Evolutionary conservation across 371 early-diverging fungal species (phyloP).

Genomic region (Conidiobolus incongruus): DNA sequence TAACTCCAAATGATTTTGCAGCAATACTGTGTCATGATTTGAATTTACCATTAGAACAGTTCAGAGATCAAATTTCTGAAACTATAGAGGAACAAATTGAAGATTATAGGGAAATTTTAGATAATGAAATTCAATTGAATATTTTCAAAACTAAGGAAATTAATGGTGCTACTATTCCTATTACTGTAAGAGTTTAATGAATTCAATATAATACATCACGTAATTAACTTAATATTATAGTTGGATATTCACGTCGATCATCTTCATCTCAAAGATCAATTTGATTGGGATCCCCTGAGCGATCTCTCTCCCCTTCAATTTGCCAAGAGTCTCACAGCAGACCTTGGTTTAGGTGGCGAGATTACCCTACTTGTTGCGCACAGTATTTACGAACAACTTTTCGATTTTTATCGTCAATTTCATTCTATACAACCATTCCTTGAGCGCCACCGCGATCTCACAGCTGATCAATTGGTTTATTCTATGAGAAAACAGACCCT

Average conservation of each 20-base stretch:
- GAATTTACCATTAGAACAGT: constrained; percentile 23
- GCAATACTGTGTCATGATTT: constrained; percentile 71
- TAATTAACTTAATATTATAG: constrained; percentile 10
- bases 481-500: too few species aligned
- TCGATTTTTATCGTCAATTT: too few species aligned
- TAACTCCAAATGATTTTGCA: constrained; percentile 79
- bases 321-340: constrained; percentile 48
- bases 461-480: too few species aligned
- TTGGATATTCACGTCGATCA: constrained; percentile 73
- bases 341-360: constrained; percentile 80
- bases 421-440: too few species aligned
- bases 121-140: too few species aligned
- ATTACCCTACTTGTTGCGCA: constrained; percentile 68
- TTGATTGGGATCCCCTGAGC: constrained; percentile 73
- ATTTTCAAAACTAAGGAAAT: too few species aligned
- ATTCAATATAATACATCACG: too few species aligned
- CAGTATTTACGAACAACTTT: constrained; percentile 72
- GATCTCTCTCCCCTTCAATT: constrained; percentile 66
- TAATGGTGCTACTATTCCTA: too few species aligned
- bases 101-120: constrained; percentile 15
- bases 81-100: constrained; percentile 54
- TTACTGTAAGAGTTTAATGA: too few species aligned
- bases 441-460: too few species aligned
- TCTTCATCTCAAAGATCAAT: constrained; percentile 63
- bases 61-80: constrained; percentile 45